These are phyloP conservation scores for Neonothopanus nambi DNA, from an alignment of 1,284 basidiomycete species.

Conservation along the genomic window DNA sequence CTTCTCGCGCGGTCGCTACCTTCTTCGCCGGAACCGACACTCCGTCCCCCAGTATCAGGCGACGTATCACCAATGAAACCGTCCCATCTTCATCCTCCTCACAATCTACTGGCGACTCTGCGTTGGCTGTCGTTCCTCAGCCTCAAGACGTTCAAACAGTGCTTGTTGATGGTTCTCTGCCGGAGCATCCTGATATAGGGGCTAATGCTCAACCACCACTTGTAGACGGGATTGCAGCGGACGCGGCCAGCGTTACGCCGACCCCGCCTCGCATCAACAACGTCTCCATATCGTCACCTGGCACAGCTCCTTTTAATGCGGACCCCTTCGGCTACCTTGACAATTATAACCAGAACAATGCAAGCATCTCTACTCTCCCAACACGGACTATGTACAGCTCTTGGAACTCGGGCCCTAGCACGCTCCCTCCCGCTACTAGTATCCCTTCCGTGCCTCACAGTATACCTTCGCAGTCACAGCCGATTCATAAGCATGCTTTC, in stretches of 20 bases:
- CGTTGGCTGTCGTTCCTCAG: not conserved
- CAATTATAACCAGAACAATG: constrained; percentile 28
- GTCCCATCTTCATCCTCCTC: not conserved
- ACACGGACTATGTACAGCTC: constrained; percentile 31
- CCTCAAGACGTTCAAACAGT: not conserved
- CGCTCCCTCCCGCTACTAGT: constrained; percentile 32
- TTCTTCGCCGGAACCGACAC: constrained; percentile 52
- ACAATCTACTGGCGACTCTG: not conserved
- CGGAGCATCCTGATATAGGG: too few relatives aligned
- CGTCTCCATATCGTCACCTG: too few relatives aligned
- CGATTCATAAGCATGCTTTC: constrained; percentile 68
- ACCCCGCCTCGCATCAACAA: too few relatives aligned
- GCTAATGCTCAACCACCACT: not conserved
- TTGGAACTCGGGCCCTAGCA: constrained; percentile 31
- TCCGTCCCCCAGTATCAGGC: constrained; percentile 43
- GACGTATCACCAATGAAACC: constrained; percentile 33
- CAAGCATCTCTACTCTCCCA: constrained; percentile 24
- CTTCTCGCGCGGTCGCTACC: constrained; percentile 52
- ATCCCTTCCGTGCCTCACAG: constrained; percentile 37
- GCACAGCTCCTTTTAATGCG: constrained; percentile 15
- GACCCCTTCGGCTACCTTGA: constrained; percentile 61
- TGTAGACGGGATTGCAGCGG: too few relatives aligned
- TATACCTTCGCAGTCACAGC: constrained; percentile 45
- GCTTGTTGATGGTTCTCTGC: too few relatives aligned
- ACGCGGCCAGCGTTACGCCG: too few relatives aligned